Base-by-base conservation (phyloP, 768 basidiomycete species). In the Candolleomyces eurysporus region DNA sequence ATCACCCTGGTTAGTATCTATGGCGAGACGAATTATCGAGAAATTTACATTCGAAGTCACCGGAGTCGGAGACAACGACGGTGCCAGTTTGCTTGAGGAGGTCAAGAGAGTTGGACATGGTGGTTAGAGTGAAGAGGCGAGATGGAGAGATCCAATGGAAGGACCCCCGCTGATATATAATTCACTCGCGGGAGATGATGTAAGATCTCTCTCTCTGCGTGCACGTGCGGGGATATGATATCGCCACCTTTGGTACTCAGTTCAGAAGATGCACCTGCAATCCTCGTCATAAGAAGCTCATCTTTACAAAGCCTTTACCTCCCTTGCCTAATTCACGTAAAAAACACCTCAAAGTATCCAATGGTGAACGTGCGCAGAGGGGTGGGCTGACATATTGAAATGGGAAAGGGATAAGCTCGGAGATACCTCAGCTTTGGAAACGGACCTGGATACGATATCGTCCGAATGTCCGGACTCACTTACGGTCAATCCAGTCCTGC, bases 51-150 rank as follows among this genome's bases (percentile, higher is more conserved):
- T 92, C 92, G 72, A 97, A 96, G 78, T 97, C 96, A 59, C 96
- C 96, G 61, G 94, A 96, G 83, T 99, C 96, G 52, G 93, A 95
- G 71, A 96, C 94, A 77, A 98, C 96, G 74, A 91, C 86, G 72
- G 96, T 98, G 70, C 95, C 96, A 69, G 91, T 91, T 68, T 89
- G 84, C 73, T 96, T 96, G 73, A 96, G 91, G 63, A 75, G 77
- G 70, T 92, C 91, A 67, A 93, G 88, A 51, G 91, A 90, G 69
- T 82, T 91, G 64, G 89, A 80, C 91, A 91, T 92, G 77, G 67
- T 83, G 76, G 75, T 77, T 64, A 58, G 61, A 61, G 65, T 48
- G 17, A 32, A 21, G 52, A 48, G 52, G 32, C 36, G 40, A 10
- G 36, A 42, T 19, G 21, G 36, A 56, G 45, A 46, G 45, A 17